A percentile compares a stretch with the other conserved stretches of the same genome.
These are phyloP conservation scores for Erythrophleum fordii DNA, from an alignment of 306 rosid species.

Conservation along the genomic window DNA sequence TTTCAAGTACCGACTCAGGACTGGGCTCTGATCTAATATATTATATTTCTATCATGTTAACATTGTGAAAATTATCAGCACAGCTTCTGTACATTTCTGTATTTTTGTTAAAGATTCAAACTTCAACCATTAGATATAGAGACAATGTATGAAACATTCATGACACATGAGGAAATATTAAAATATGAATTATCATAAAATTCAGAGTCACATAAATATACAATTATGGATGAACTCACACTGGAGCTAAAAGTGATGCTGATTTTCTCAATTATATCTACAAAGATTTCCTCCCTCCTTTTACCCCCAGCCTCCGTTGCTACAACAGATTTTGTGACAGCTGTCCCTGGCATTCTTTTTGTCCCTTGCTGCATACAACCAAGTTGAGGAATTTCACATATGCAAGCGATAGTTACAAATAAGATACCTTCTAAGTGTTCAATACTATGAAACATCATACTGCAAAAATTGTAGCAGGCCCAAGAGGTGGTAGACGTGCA, in stretches of 20 bases:
- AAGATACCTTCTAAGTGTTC: constrained; percentile 3
- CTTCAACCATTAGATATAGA: neutral
- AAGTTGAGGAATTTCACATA: constrained; percentile 31
- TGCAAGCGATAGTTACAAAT: constrained; percentile 22
- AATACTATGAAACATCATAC: constrained; percentile 45
- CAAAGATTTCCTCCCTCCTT: constrained; percentile 90
- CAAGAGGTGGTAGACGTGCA: constrained; percentile 70
- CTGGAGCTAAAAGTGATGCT: constrained; percentile 90
- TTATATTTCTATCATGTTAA: constrained; percentile 20
- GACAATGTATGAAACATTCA: constrained; percentile 13
- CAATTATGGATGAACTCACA: constrained; percentile 52
- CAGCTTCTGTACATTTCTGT: constrained; percentile 13
- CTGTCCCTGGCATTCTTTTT: constrained; percentile 90
- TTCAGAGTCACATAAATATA: constrained; percentile 31
- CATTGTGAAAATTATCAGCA: constrained; percentile 34
- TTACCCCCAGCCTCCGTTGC: constrained; percentile 84
- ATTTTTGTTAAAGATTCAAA: neutral
- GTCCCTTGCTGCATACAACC: constrained; percentile 71
- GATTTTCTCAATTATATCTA: constrained; percentile 92
- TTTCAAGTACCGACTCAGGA: constrained; percentile 24
- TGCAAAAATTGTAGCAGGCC: constrained; percentile 67
- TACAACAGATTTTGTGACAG: constrained; percentile 88
- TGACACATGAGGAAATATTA: constrained; percentile 21
- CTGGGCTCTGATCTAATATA: constrained; percentile 21
- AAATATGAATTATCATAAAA: constrained; percentile 11